phyloP scores from a whole-genome alignment of 2,329 filamentous ascomycete genomes.

The Apiospora kogelbergensis region DNA sequence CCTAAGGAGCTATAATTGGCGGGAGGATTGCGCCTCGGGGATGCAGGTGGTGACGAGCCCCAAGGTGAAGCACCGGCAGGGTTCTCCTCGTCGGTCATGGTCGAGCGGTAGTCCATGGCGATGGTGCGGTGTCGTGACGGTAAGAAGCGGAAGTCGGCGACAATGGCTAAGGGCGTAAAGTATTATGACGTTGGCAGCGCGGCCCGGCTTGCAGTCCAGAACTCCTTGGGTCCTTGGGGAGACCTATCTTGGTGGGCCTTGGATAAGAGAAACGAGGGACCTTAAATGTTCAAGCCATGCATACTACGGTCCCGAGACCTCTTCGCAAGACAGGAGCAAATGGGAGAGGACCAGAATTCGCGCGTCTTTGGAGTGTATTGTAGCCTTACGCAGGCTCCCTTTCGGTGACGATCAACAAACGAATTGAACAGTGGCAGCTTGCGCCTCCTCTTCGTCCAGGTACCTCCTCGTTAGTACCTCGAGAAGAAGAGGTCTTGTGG shows the following conservation, averaged over 20 bases:
- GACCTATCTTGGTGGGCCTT: not conserved
- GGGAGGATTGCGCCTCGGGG: slow-evolving; percentile 46
- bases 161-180: slow-evolving; percentile 8
- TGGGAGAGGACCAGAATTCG: not conserved
- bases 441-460: not conserved
- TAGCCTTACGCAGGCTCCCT: not conserved
- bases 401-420: not conserved
- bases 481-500: not conserved
- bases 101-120: slow-evolving; percentile 59
- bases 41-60: slow-evolving; percentile 53
- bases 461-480: not conserved
- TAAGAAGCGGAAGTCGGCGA: slow-evolving; percentile 11
- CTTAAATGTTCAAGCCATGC: not conserved
- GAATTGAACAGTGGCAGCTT: not conserved
- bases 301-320: not conserved
- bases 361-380: not conserved
- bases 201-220: not conserved
- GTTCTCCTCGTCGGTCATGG: slow-evolving; percentile 55
- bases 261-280: not conserved
- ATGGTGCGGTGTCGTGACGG: slow-evolving; percentile 1
- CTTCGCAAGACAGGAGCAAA: not conserved
- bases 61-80: slow-evolving; percentile 54
- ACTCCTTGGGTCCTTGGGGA: not conserved
- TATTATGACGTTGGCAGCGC: slow-evolving; percentile 13
- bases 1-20: slow-evolving; percentile 40